Evolutionary conservation across 2,329 filamentous ascomycete genomes (phyloP).

Genomic region (Trichoderma sp.): DNA sequence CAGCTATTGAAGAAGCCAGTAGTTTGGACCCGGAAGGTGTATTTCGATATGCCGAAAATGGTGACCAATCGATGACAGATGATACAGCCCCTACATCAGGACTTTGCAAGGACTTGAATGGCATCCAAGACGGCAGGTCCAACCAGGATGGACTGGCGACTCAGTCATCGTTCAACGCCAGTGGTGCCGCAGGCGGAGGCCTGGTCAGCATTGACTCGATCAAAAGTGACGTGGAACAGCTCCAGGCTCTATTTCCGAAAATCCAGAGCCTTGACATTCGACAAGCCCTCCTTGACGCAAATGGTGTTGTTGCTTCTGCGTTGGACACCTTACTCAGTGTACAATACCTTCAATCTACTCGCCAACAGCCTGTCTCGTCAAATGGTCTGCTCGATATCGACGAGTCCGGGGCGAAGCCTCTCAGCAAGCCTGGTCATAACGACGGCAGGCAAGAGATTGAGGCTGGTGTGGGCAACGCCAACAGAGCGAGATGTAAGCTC

Average conservation of each 20-base stretch:
- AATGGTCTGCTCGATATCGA: slow-evolving; percentile 74
- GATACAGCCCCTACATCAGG: slow-evolving; percentile 34
- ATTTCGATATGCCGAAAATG: slow-evolving; percentile 46
- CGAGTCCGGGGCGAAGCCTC: slow-evolving; percentile 29
- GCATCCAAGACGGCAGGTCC: slow-evolving; percentile 37
- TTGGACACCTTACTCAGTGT: slow-evolving; percentile 82
- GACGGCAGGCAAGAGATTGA: neutral
- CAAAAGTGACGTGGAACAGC: slow-evolving; percentile 63
- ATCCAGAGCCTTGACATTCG: slow-evolving; percentile 67
- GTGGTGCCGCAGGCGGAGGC: slow-evolving; percentile 35
- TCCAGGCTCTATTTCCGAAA: slow-evolving; percentile 72
- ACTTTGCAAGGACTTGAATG: slow-evolving; percentile 34
- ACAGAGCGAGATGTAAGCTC: slow-evolving; percentile 35
- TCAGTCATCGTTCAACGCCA: slow-evolving; percentile 32
- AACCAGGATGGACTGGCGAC: slow-evolving; percentile 38
- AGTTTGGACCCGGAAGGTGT: slow-evolving; percentile 79
- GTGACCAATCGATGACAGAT: slow-evolving; percentile 31
- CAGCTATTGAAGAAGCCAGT: slow-evolving; percentile 67
- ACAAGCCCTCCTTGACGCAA: slow-evolving; percentile 67
- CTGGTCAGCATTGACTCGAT: slow-evolving; percentile 49
- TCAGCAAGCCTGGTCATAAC: neutral
- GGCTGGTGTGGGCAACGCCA: neutral
- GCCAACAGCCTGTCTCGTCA: slow-evolving; percentile 69
- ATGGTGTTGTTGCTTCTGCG: slow-evolving; percentile 67
- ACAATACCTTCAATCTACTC: slow-evolving; percentile 71